Evolutionary conservation across 495 filamentous ascomycete genomes (phyloP), one percentile per base, ranked within the genome.

Genomic region (Hypomontagnella submonticulosa): DNA sequence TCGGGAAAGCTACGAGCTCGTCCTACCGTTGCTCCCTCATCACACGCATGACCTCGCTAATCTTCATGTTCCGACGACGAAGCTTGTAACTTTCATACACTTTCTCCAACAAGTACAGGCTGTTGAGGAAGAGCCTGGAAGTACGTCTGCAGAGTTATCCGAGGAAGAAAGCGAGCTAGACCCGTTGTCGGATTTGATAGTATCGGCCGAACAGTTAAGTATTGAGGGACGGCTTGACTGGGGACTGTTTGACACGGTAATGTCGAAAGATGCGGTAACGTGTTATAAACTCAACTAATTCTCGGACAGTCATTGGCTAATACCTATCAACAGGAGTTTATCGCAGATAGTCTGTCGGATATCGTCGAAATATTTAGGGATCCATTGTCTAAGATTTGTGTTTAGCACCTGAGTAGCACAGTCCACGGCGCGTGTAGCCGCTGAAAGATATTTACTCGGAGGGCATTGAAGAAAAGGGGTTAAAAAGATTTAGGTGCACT

Each of bases 1-100:
- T 20, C 51, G 60, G 30, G 60, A 63, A 46, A 50, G 51, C 36
- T 56, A 63, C 20, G 32, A 30, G 7, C 50, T 50, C 27, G 60
- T 33, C 11, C 30, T 63, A 10, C 60, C 60, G 10, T 40, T 33
- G 13, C 43, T 63, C 13, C 60, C 60, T 8, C 44, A 30, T 16
- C 43, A 34, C 8, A 16, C 42, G 6, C 10, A 63, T 30, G 60
- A 63, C 23, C 44, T 63, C 0, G 18, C 51, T 12, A 36, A 48
- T 9, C 44, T 56, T 36, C 37, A 38, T 16, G 43, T 63, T n/a
- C 51, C 43, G 12, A 43, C 44, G 3, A 23, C 36, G 30, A 63
- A 63, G 27, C 34, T 63, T 20, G 36, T 34, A 19, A 20, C 18
- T 4, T 23, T 63, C 23, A 9, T 56, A 1, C 18, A 18, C 1